Percentiles rank a stretch among this genome's conserved stretches.
Evolutionary conservation across 1,284 basidiomycete genomes (phyloP).

Genomic region (Rhizoctonia solani): DNA sequence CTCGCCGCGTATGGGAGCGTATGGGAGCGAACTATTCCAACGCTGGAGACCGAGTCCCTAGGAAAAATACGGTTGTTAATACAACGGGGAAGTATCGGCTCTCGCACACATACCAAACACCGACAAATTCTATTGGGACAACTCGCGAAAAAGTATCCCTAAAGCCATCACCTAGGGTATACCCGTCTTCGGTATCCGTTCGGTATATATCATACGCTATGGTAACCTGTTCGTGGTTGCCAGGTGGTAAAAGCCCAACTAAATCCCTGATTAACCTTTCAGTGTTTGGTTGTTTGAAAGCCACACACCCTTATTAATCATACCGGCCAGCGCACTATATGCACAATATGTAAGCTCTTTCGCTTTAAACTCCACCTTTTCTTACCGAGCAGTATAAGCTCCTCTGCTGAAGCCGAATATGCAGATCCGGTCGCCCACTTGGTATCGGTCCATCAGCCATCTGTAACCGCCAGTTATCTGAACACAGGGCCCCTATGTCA

Average conservation of each 20-base stretch:
- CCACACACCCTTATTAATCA: slow-evolving; percentile 15
- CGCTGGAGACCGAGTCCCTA: slow-evolving; percentile 40
- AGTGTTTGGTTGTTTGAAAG: not conserved
- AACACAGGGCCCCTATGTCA: not conserved
- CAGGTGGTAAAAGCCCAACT: slow-evolving; percentile 27
- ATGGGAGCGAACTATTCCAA: slow-evolving; percentile 35
- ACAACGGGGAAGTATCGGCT: no score
- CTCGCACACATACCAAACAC: slow-evolving; percentile 38
- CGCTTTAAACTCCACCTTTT: not conserved
- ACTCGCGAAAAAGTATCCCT: slow-evolving; percentile 37
- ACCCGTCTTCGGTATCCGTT: slow-evolving; percentile 16
- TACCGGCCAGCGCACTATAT: slow-evolving; percentile 15
- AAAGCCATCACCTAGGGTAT: slow-evolving; percentile 30
- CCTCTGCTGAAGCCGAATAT: slow-evolving; percentile 37
- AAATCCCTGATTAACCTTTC: not conserved
- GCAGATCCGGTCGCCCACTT: slow-evolving; percentile 36
- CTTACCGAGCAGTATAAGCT: slow-evolving; percentile 36
- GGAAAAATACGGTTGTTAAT: not conserved
- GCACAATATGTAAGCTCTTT: not conserved
- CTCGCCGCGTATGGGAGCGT: slow-evolving; percentile 35
- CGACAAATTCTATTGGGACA: slow-evolving; percentile 39
- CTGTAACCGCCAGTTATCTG: slow-evolving; percentile 38
- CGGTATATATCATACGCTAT: slow-evolving; percentile 28
- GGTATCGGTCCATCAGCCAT: slow-evolving; percentile 38
- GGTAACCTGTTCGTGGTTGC: slow-evolving; percentile 24